Evolutionary conservation across 2,329 filamentous ascomycete genomes (phyloP).

Genomic region (Diaporthe helianthi): DNA sequence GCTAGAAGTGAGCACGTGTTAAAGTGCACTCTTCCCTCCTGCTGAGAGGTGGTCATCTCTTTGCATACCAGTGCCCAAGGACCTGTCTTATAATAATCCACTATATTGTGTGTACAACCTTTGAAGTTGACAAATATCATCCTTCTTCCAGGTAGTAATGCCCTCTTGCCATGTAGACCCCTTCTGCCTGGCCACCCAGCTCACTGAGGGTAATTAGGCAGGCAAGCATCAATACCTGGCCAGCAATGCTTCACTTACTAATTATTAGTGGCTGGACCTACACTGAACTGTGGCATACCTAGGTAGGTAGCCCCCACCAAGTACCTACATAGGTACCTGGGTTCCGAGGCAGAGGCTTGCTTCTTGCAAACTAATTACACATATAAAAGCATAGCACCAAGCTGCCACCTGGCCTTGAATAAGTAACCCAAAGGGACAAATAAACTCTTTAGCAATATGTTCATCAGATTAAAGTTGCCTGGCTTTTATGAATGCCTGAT

Average conservation of each 20-base stretch:
- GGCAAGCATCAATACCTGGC: neutral
- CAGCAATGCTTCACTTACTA: neutral
- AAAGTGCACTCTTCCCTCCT: neutral
- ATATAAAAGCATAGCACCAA: neutral
- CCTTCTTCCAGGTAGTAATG: neutral
- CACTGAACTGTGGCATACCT: neutral
- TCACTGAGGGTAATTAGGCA: neutral
- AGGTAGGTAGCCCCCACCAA: no score
- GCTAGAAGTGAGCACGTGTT: neutral
- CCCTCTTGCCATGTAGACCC: neutral
- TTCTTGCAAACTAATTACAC: no score
- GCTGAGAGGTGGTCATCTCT: neutral
- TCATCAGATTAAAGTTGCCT: neutral
- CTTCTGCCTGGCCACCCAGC: neutral
- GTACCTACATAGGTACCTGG: no score
- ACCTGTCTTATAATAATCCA: neutral
- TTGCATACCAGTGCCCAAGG: neutral
- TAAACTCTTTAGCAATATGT: neutral
- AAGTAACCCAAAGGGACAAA: neutral
- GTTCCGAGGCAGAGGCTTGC: no score
- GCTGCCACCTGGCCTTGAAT: slow-evolving; percentile 14
- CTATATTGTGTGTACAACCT: neutral
- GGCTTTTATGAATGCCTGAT: neutral
- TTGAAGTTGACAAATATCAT: neutral
- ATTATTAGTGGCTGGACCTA: neutral